A percentile compares a stretch with the other conserved stretches of the same genome.
phyloP scores from a whole-genome alignment of 176 grass and related monocot species.

The Oryza glumipatula region DNA sequence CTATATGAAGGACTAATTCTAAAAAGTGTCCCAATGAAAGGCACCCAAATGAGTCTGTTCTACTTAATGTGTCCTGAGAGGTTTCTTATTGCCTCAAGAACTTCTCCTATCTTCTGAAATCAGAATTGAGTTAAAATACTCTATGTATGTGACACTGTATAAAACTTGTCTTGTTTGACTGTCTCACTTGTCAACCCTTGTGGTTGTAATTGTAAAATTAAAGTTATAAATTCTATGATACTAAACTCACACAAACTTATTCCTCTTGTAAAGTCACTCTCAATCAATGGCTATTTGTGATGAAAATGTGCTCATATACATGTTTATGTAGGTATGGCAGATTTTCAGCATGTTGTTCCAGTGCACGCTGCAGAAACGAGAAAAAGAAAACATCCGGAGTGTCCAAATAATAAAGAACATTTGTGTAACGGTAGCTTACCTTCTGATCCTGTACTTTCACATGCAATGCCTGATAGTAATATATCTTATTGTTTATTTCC shows the following conservation, averaged over 20 bases:
- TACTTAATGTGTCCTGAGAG: neutral
- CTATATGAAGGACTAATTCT: neutral
- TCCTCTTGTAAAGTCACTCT: neutral
- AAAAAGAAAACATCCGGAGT: slow-evolving; percentile 58
- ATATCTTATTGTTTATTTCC: slow-evolving; percentile 19
- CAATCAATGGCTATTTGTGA: neutral
- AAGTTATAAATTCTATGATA: neutral
- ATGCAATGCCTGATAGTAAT: slow-evolving; percentile 25
- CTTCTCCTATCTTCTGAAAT: neutral
- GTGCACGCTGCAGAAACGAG: slow-evolving; percentile 70
- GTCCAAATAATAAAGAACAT: slow-evolving; percentile 32
- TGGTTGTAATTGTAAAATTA: neutral
- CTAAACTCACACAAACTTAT: neutral
- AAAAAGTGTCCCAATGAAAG: neutral
- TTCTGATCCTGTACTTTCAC: slow-evolving; percentile 19
- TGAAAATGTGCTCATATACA: slow-evolving; percentile 14
- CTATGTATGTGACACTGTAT: neutral
- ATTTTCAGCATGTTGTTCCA: slow-evolving; percentile 86
- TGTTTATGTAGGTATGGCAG: slow-evolving; percentile 67
- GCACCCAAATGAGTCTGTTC: neutral
- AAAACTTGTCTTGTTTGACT: neutral
- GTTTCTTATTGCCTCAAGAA: neutral
- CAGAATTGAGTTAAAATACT: slow-evolving; percentile 8
- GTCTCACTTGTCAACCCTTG: neutral
- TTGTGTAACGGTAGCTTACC: slow-evolving; percentile 39